Evolutionary conservation across 2,329 filamentous ascomycete species (phyloP), one percentile per base, ranked within the genome.

Genomic region (Penicillium sp.): DNA sequence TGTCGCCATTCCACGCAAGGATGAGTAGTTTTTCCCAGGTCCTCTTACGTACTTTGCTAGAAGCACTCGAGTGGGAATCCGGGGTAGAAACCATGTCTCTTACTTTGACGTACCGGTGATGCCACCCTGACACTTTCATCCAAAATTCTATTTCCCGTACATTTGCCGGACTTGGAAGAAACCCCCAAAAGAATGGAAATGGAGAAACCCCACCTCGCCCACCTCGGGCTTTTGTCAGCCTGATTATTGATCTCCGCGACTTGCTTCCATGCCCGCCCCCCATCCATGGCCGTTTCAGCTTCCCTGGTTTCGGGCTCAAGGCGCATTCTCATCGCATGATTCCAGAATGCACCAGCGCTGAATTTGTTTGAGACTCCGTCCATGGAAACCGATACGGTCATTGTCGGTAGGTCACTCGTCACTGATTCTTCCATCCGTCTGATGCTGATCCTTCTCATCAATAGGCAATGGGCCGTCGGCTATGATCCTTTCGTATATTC

Each of bases 381-480:
- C 61, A 69, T 70, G 66, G 69, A 71, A 49, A 67, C 61, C 60
- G 69, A 76, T 62, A 76, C 74, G 46, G 69, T 76, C 44, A 74
- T 76, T 52, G 68, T 76, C 64, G 74, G 74, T 76, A 70, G 60
- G 71, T 68, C 54, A 59, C 24, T 26, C 24, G 3, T 26, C 24
- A 55, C 56, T 18, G 8, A 12, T 42, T 38, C 18, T 29, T 23
- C 7, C 18, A 10, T 7, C 15, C 12, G 6, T 38, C 33, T 4
- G 33, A 24, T 44, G 13, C 28, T 34, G 45, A 51, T n/a, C 9
- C n/a, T 44, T n/a, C 8, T 46, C 9, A 16, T 21, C 4, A 53
- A 38, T 58, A 84, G 83, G 83, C 63, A 84, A 83, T 65, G 83
- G 83, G 51, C 83, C 83, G 42, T 82, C 83, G 46, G 80, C 83